phyloP scores from a whole-genome alignment of 1,139 yeast genomes.

The Insectozyma bohioensis region DNA sequence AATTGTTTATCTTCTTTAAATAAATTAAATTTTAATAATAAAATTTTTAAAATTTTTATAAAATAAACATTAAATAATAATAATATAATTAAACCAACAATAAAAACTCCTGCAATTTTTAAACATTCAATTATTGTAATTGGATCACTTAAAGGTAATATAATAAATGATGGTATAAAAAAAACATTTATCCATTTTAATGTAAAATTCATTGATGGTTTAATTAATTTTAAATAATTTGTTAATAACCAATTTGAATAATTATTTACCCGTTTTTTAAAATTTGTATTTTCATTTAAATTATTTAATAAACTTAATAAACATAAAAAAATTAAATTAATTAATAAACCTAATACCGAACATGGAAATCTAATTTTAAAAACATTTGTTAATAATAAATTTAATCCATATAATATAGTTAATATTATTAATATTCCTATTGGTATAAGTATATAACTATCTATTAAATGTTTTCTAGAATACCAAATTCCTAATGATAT shows the following conservation, averaged over 20 bases:
- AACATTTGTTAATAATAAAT: slow-evolving; percentile 47
- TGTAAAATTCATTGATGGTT: slow-evolving; percentile 68
- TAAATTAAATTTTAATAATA: slow-evolving; percentile 20
- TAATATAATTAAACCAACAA: slow-evolving; percentile 58
- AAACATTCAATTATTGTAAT: slow-evolving; percentile 68
- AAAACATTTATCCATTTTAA: slow-evolving; percentile 77
- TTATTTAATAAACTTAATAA: slow-evolving; percentile 25
- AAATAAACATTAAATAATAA: slow-evolving; percentile 45
- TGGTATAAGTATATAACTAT: slow-evolving; percentile 37
- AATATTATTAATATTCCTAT: slow-evolving; percentile 34
- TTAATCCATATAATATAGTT: slow-evolving; percentile 60
- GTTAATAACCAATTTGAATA: slow-evolving; percentile 32
- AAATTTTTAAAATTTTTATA: slow-evolving; percentile 30
- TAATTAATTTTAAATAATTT: slow-evolving; percentile 47
- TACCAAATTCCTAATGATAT: slow-evolving; percentile 28
- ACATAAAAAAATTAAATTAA: slow-evolving; percentile 53
- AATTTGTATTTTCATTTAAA: slow-evolving; percentile 6
- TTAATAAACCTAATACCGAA: slow-evolving; percentile 73
- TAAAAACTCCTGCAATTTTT: slow-evolving; percentile 72
- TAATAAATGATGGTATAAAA: slow-evolving; percentile 75
- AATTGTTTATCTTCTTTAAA: slow-evolving; percentile 15
- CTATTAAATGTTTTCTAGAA: slow-evolving; percentile 30
- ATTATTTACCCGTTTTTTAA: slow-evolving; percentile 25
- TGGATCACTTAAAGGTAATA: slow-evolving; percentile 63
- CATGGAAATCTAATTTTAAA: slow-evolving; percentile 66